phyloP scores from a whole-genome alignment of 176 grass and related monocot species.

The Oryza australiensis region DNA sequence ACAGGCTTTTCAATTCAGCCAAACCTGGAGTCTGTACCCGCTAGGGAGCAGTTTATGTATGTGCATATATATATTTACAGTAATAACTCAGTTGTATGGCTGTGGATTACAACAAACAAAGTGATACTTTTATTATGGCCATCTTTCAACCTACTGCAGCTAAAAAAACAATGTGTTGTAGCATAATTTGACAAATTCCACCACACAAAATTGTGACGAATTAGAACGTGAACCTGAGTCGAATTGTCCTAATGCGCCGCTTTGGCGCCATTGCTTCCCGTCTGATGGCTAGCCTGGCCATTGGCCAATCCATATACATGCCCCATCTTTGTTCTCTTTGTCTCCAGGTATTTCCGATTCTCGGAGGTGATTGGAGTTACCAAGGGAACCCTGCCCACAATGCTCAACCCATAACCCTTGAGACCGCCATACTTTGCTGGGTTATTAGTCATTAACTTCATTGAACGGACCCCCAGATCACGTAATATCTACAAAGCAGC shows the following conservation, averaged over 20 bases:
- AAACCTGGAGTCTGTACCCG: not conserved
- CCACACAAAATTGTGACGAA: slow-evolving; percentile 9
- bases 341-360: slow-evolving; percentile 82
- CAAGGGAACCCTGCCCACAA: slow-evolving; percentile 73
- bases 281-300: slow-evolving; percentile 29
- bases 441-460: slow-evolving; percentile 92
- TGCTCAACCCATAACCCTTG: slow-evolving; percentile 84
- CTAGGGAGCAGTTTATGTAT: not conserved
- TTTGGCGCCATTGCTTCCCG: slow-evolving; percentile 4
- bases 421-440: slow-evolving; percentile 84
- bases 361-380: slow-evolving; percentile 83
- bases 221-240: not conserved
- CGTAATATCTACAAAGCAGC: slow-evolving; percentile 58
- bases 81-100: not conserved
- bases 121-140: not conserved
- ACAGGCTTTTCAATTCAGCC: not conserved
- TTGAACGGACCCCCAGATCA: slow-evolving; percentile 81
- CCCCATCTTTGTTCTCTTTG: slow-evolving; percentile 86
- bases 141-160: slow-evolving; percentile 26
- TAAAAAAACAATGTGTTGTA: slow-evolving; percentile 18
- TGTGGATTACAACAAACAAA: slow-evolving; percentile 4
- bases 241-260: slow-evolving; percentile 31
- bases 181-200: not conserved
- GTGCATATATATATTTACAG: slow-evolving; percentile 42
- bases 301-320: slow-evolving; percentile 62